These are phyloP conservation scores for Petunia axillaris DNA, from an alignment of 257 asterid genomes.

Conservation along the genomic window DNA sequence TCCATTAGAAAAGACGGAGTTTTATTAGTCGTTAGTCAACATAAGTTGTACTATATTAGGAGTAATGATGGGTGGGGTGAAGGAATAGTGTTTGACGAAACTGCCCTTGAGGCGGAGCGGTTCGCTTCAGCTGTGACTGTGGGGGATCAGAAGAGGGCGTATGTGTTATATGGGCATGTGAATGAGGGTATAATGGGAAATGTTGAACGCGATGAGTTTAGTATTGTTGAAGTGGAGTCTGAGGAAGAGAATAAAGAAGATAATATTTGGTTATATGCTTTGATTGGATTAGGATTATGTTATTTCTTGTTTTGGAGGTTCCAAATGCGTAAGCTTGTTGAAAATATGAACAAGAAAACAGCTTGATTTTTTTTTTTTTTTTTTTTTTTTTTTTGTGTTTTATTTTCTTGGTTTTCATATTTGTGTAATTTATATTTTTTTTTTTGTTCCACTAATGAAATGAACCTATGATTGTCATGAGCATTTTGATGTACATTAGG, in stretches of 20 bases:
- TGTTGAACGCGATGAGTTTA: slow-evolving; percentile 55
- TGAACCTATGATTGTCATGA: not conserved
- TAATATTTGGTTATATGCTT: slow-evolving; percentile 64
- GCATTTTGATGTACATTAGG: not conserved
- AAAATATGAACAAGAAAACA: slow-evolving; percentile 76
- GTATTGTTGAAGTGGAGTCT: slow-evolving; percentile 63
- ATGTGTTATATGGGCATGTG: slow-evolving; percentile 76
- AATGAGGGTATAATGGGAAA: slow-evolving; percentile 60
- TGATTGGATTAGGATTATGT: slow-evolving; percentile 74
- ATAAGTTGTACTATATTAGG: slow-evolving; percentile 53
- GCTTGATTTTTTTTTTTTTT: slow-evolving; percentile 32
- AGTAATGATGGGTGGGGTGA: slow-evolving; percentile 82
- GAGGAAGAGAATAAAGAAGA: slow-evolving; percentile 64
- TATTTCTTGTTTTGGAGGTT: slow-evolving; percentile 86
- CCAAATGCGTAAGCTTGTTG: slow-evolving; percentile 65
- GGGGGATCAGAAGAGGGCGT: slow-evolving; percentile 69
- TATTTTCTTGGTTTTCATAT: not conserved
- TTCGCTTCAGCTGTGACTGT: slow-evolving; percentile 69
- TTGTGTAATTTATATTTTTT: not conserved
- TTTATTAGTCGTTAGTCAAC: slow-evolving; percentile 63
- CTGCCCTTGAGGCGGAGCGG: slow-evolving; percentile 65
- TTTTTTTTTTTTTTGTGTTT: not conserved
- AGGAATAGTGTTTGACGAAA: slow-evolving; percentile 86
- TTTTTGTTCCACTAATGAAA: not conserved
- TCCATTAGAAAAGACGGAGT: slow-evolving; percentile 71